Evolutionary conservation across 2,329 filamentous ascomycete genomes (phyloP), one percentile per base, ranked within the genome.

Genomic region (Fusarium sp.): DNA sequence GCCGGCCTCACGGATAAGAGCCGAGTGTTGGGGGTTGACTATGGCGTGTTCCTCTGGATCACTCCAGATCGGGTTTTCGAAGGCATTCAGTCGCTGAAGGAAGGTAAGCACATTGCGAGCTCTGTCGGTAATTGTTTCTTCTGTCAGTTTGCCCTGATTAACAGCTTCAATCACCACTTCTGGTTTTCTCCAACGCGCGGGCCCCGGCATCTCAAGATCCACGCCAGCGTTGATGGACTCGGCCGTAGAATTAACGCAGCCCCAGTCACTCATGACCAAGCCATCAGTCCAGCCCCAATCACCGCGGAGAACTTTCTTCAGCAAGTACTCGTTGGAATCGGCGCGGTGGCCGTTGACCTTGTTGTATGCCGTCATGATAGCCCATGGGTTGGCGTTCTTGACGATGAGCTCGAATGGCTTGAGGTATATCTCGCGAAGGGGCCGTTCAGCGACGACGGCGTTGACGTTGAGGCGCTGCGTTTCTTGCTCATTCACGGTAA

Each of bases 201-300:
- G 81, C 5, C 83, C 82, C 6, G 82, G 82, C 82, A 83, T 84
- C 65, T 84, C 82, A 33, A 83, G 76, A 60, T 83, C 75, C 16
- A 79, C 68, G 40, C 79, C 78, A 40, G 77, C 77, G 18, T 83
- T 73, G 20, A 82, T 74, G 7, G 80, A 81, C 52, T 81, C 80
- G 29, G 78, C 77, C 29, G 78, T 80, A 29, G 78, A 81, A 68
- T 79, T 80, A 2, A 77, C 74, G n/a, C 78, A 78, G 25, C 78
- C 84, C 85, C 85, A 86, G 71, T 86, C 84, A 69, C 78, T 80
- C 78, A 80, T 80, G 6, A 78, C 70, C 6, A 80, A 68, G 25
- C 78, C 78, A 10, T 80, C 45, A 50, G 25, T 81, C 85, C 82
- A 86, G 79, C 81, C 81, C 85, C 85, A 86, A 40, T 86, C 84